Evolutionary conservation across 108 stramenopile genomes (phyloP).

Genomic region (Skeletonema potamos): DNA sequence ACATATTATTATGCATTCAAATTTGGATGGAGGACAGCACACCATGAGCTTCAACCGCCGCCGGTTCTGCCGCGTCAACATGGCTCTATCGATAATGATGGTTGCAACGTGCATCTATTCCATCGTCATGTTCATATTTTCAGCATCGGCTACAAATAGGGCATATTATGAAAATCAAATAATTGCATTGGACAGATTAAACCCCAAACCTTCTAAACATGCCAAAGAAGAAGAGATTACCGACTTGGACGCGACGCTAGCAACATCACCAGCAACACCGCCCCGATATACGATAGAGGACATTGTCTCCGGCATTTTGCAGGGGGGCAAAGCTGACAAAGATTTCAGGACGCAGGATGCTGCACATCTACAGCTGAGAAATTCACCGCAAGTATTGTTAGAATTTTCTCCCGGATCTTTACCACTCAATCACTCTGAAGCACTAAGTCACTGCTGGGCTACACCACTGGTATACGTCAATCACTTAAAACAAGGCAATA

Average conservation of each 20-base stretch:
- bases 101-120: conserved; percentile 1
- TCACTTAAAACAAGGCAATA: conserved; percentile 1
- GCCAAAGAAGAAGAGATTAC: too few species aligned
- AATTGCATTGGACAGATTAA: too few species aligned
- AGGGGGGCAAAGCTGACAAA: conserved; percentile 6
- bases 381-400: conserved; percentile 10
- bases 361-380: neutral
- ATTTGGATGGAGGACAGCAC: neutral
- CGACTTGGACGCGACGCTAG: too few species aligned
- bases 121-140: neutral
- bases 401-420: conserved; percentile 27
- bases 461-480: conserved; percentile 15
- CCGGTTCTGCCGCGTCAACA: neutral
- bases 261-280: too few species aligned
- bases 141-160: neutral
- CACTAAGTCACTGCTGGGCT: conserved; percentile 23
- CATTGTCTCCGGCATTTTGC: too few species aligned
- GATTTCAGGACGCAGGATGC: conserved; percentile 19
- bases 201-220: too few species aligned
- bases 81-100: neutral
- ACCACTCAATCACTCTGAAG: conserved; percentile 11
- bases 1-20: too few species aligned
- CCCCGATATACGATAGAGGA: too few species aligned
- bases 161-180: too few species aligned
- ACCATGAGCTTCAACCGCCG: too few species aligned